Conservation (phyloP, 108 stramenopile genomes). For the Nitzschia putrida region DNA sequence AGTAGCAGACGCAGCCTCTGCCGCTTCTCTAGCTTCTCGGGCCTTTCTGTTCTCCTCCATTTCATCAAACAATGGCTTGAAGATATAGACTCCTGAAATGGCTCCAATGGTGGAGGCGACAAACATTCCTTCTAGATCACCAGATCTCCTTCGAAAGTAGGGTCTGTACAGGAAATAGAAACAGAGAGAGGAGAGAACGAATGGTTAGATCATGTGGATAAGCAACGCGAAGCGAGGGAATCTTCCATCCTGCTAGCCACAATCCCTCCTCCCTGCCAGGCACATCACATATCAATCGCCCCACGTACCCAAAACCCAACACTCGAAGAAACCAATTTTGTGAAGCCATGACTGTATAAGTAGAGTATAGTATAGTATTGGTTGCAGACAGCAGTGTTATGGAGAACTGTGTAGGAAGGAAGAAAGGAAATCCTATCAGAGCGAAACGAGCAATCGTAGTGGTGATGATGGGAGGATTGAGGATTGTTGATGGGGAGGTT, state of each 20-base stretch:
- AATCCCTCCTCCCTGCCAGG: no score
- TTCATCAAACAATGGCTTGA: conserved; percentile 39
- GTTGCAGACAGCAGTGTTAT: neutral
- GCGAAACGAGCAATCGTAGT: no score
- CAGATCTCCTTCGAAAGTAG: conserved; percentile 41
- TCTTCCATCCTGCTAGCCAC: neutral
- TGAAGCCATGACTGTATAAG: neutral
- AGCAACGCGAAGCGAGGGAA: neutral
- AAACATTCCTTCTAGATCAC: conserved; percentile 37
- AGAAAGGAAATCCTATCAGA: neutral
- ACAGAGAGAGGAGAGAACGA: neutral
- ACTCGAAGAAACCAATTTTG: conserved; percentile 26
- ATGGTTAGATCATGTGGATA: neutral
- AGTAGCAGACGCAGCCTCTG: conserved; percentile 17
- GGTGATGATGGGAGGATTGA: neutral
- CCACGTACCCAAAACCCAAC: conserved; percentile 15
- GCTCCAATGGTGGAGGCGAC: conserved; percentile 42
- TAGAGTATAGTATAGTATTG: neutral
- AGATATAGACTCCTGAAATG: conserved; percentile 36
- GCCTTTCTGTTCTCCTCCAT: conserved; percentile 29
- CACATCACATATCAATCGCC: neutral
- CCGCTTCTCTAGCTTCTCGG: conserved; percentile 28
- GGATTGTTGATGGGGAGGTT: neutral
- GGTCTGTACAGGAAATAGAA: conserved; percentile 10
- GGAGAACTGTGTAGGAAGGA: neutral